Evolutionary conservation across 805 yeast genomes (phyloP), one percentile per base, ranked within the genome.

Genomic region (Starmerella vaccinii): DNA sequence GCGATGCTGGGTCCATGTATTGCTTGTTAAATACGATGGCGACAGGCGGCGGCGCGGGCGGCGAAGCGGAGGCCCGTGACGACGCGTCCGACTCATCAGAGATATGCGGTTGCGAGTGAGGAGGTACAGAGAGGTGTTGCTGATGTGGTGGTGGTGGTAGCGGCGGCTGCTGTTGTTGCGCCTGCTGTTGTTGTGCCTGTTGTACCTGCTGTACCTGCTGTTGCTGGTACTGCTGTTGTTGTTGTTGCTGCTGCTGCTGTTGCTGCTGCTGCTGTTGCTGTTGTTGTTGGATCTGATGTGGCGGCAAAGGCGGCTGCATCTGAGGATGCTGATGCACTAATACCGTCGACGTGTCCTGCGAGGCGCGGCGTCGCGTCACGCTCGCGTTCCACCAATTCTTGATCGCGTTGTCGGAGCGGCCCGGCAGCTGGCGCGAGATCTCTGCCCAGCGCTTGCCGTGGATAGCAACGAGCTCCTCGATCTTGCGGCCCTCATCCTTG

Each of bases 321-420:
- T n/a, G n/a, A n/a, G n/a, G n/a, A n/a, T n/a, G n/a, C n/a, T n/a
- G n/a, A n/a, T 34, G 41, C 16, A 46, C 1, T 4, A 22, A 18
- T n/a, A 35, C 6, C 10, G 44, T 23, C 10, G 44, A 22, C 16
- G 37, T 22, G 46, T 53, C 57, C 34, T 50, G 54, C 23, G 54
- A 48, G n/a, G 49, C 47, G 12, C 92, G 75, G 54, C 95, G 71
- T 53, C 94, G 73, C 63, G 84, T 86, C 13, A 94, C 90, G 8
- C 95, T 94, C 4, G 95, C 95, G 63, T 86, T 86, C 95, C 95
- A 87, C 95, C 95, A 88, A 68, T 88, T 88, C 64, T 86, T 86
- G 60, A 86, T 85, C 19, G 95, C 88, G 65, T 86, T 87, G 65
- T 87, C 96, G n/a, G 83, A 76, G 48, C 96, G 71, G 2, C 95